Evolutionary conservation across 768 basidiomycete species (phyloP), one percentile per base, ranked within the genome.

Genomic region (Boletellus sp.): DNA sequence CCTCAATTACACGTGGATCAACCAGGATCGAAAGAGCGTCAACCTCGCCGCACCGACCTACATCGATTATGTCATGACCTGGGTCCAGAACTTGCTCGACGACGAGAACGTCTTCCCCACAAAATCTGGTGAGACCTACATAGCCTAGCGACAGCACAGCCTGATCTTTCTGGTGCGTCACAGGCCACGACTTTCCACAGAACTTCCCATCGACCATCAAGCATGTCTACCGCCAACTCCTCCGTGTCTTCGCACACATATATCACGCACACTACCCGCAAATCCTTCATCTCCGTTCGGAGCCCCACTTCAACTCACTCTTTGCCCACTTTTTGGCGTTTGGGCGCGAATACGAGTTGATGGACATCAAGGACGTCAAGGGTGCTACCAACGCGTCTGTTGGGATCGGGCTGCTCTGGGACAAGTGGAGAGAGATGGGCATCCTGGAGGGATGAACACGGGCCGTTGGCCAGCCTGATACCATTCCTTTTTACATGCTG

Each of bases 291-390:
- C 80, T 98, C 22, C 90, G 91, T 35, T 84, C 88, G 10, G 95
- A 98, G 64, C 90, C 90, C 0, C 94, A 95, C 67, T 94, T 95
- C 74, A 95, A 95, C 68, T 95, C 93, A 4, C 83, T 98, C 33
- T 98, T 98, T 68, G 95, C 95, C 0, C 95, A 98, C 70, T 99
- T 96, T 73, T 75, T 98, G 44, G 93, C 94, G 1, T 98, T 98
- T 60, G 95, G 95, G 0, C 79, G 80, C 55, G 92, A 97, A 68
- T 98, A 94, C 68, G 90, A 97, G 61, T 66, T 98, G 52, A 67
- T 97, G 56, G 92, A 95, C 45, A 75, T 86, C 53, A 90, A 87
- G 69, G 95, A 98, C 65, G 81, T 96, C 64, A 87, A 80, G 53
- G 90, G 90, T 1, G 72, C 81, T 38, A 61, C 79, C 2, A 78